A percentile compares a stretch with the other conserved stretches of the same genome.
phyloP scores from a whole-genome alignment of 352 stramenopile species.

The Phytophthora pluvialis region DNA sequence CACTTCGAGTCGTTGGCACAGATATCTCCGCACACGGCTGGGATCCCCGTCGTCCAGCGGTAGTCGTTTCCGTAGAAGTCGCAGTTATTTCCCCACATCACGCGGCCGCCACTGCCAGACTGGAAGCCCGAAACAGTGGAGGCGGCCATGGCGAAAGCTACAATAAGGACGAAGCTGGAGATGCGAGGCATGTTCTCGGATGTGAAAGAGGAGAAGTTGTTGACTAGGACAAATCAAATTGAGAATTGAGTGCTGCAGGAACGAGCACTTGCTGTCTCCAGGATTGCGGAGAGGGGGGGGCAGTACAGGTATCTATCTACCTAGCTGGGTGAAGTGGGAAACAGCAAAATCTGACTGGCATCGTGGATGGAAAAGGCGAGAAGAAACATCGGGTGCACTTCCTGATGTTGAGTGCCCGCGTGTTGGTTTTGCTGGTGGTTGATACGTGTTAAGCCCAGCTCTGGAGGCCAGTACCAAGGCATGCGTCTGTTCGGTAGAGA shows the following conservation, averaged over 20 bases:
- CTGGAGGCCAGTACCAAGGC: too few relatives aligned
- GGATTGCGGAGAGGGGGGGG: background rate
- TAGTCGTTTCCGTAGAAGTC: conserved; percentile 44
- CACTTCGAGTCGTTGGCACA: conserved; percentile 40
- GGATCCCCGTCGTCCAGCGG: conserved; percentile 31
- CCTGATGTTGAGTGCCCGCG: conserved; percentile 14
- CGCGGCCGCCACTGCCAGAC: conserved; percentile 28
- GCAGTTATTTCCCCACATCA: conserved; percentile 55
- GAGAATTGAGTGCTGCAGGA: conserved; percentile 9
- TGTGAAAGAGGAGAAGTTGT: conserved; percentile 4
- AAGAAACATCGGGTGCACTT: conserved; percentile 18
- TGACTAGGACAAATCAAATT: conserved; percentile 24
- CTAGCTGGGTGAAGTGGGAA: conserved; percentile 11
- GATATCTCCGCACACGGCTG: conserved; percentile 39
- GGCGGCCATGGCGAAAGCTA: conserved; percentile 11
- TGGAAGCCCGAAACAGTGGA: conserved; percentile 26
- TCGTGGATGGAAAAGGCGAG: conserved; percentile 5
- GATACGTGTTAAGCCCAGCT: too few relatives aligned
- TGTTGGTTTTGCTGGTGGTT: conserved; percentile 3
- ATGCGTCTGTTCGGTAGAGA: too few relatives aligned
- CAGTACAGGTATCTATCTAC: background rate
- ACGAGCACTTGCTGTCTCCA: background rate
- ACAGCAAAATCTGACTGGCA: conserved; percentile 19
- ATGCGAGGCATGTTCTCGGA: conserved; percentile 11
- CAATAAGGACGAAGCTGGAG: conserved; percentile 17